Evolutionary conservation across 257 asterid species (phyloP).

Genomic region (Salvia splendens): DNA sequence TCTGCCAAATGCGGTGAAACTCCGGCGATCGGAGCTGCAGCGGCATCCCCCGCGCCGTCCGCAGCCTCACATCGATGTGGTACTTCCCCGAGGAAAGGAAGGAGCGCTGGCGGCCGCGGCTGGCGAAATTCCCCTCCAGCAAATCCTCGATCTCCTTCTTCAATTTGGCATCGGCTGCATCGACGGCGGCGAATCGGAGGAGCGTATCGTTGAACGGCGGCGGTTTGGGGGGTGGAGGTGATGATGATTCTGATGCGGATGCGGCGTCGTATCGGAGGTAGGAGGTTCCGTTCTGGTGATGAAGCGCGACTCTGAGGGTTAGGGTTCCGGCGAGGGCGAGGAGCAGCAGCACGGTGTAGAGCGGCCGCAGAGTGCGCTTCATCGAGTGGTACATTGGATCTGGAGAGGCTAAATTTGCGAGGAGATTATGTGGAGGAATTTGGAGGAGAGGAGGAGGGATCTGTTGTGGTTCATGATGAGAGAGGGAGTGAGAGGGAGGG

Average conservation of each 20-base stretch:
- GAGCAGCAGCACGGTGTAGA: conserved; percentile 57
- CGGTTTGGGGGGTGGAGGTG: conserved; percentile 27
- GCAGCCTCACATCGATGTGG: conserved; percentile 46
- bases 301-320: conserved; percentile 48
- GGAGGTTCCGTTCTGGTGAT: conserved; percentile 38
- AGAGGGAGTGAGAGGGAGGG: conserved; percentile 20
- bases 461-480: conserved; percentile 52
- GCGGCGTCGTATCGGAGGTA: conserved; percentile 47
- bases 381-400: conserved; percentile 43
- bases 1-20: conserved; percentile 67
- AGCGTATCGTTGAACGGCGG: conserved; percentile 64
- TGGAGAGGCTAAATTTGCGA: conserved; percentile 31
- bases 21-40: conserved; percentile 70
- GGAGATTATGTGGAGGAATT: conserved; percentile 53
- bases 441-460: conserved; percentile 53
- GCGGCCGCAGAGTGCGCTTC: conserved; percentile 70
- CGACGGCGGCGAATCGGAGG: conserved; percentile 60
- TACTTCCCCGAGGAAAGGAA: conserved; percentile 72
- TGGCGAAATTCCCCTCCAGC: conserved; percentile 66
- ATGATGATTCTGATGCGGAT: neutral
- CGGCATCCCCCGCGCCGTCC: conserved; percentile 56
- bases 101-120: conserved; percentile 69
- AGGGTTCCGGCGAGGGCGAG: conserved; percentile 53
- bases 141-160: conserved; percentile 74
- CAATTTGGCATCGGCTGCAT: conserved; percentile 60